Percentiles rank a stretch among this genome's conserved stretches.
phyloP scores from a whole-genome alignment of 2,329 filamentous ascomycete genomes.

The Emmonsiellopsis sp. region DNA sequence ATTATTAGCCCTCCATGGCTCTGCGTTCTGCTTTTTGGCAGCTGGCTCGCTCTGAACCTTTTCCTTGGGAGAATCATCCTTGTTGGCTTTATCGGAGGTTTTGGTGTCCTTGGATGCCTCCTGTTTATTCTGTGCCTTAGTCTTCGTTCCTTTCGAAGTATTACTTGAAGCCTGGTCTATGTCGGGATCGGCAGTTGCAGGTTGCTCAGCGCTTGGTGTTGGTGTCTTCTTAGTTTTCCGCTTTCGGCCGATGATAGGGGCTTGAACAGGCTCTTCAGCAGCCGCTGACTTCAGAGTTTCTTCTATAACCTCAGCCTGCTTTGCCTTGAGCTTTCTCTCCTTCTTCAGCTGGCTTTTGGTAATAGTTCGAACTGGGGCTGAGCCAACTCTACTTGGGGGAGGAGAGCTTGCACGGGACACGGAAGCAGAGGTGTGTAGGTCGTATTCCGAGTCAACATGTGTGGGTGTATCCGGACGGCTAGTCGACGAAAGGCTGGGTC shows the following conservation, averaged over 20 bases:
- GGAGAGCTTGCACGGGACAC: conserved; percentile 53
- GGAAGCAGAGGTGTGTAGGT: conserved; percentile 49
- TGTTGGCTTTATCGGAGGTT: conserved; percentile 5
- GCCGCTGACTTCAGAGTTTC: conserved; percentile 23
- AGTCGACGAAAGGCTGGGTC: conserved; percentile 42
- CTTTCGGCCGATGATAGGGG: conserved; percentile 54
- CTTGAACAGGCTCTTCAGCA: conserved; percentile 46
- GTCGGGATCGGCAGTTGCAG: conserved; percentile 4
- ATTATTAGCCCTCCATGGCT: conserved; percentile 30
- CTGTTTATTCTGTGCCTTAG: background rate
- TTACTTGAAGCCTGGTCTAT: background rate
- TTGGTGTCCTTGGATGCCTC: conserved; percentile 1
- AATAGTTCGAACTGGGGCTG: conserved; percentile 49
- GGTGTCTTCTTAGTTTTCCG: conserved; percentile 46
- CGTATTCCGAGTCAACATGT: conserved; percentile 49
- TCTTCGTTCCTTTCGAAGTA: background rate
- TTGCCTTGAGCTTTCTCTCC: conserved; percentile 42
- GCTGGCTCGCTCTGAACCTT: conserved; percentile 3
- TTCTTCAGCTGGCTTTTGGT: conserved; percentile 56
- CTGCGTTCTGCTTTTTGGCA: conserved; percentile 14
- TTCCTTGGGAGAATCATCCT: conserved; percentile 17
- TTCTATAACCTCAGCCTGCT: conserved; percentile 33
- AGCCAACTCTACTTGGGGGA: conserved; percentile 44
- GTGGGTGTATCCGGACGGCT: conserved; percentile 53
- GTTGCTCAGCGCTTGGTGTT: conserved; percentile 8